Evolutionary conservation across 257 asterid species (phyloP).

Genomic region (Jacaranda copaia): DNA sequence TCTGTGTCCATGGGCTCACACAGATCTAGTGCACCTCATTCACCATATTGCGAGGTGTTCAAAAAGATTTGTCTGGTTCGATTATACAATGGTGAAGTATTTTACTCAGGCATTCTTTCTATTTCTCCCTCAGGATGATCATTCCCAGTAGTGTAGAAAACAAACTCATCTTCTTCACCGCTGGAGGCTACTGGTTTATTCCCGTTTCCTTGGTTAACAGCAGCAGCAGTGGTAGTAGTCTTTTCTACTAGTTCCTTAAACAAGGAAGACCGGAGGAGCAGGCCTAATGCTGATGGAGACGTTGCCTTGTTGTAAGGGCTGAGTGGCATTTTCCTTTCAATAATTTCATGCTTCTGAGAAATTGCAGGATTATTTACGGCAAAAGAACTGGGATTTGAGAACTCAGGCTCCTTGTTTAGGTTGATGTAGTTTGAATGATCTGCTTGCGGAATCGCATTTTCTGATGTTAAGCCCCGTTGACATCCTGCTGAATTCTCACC

Average conservation of each 20-base stretch:
- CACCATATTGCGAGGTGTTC: slow-evolving; percentile 22
- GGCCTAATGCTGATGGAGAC: slow-evolving; percentile 72
- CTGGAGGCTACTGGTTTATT: not conserved
- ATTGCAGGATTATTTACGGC: slow-evolving; percentile 43
- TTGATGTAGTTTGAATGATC: slow-evolving; percentile 26
- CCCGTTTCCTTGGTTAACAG: not conserved
- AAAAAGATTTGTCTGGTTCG: slow-evolving; percentile 34
- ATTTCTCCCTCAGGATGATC: slow-evolving; percentile 23
- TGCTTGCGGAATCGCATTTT: not conserved
- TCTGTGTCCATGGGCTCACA: too few species aligned
- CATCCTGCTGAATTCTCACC: slow-evolving; percentile 38
- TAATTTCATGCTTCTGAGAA: slow-evolving; percentile 57
- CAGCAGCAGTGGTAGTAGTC: slow-evolving; percentile 38
- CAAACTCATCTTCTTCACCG: slow-evolving; percentile 28
- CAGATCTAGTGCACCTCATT: not conserved
- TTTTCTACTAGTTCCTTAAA: slow-evolving; percentile 70
- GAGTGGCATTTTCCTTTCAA: slow-evolving; percentile 70
- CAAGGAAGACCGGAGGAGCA: slow-evolving; percentile 72
- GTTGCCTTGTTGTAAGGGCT: slow-evolving; percentile 52
- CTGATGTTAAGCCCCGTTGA: slow-evolving; percentile 27
- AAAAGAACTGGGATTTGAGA: slow-evolving; percentile 41
- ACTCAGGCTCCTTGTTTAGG: slow-evolving; percentile 38
- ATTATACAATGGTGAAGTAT: slow-evolving; percentile 29
- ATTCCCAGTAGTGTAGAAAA: slow-evolving; percentile 37
- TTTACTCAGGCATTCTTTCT: slow-evolving; percentile 16